Percentiles rank a stretch among this genome's conserved stretches.
phyloP scores from a whole-genome alignment of 139 green algal species.

The Micractinium conductrix region DNA sequence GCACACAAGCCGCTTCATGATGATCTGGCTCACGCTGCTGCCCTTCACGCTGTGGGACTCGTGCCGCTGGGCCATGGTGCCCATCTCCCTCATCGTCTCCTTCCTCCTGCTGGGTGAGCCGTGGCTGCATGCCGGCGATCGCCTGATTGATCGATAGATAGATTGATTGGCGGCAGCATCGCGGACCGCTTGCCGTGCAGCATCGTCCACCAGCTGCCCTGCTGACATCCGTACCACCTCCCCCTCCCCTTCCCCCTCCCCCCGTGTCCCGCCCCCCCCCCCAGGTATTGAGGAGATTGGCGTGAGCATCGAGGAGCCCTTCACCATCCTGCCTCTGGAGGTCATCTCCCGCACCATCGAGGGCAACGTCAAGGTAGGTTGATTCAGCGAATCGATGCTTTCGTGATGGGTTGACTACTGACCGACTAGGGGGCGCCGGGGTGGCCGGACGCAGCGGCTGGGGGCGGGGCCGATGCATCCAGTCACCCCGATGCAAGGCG shows the following conservation, averaged over 20 bases:
- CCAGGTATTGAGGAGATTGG: constrained; percentile 38
- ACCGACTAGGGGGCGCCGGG: not conserved
- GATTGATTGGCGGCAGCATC: not conserved
- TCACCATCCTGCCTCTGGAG: constrained; percentile 57
- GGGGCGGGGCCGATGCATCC: not conserved
- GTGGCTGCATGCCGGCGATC: not conserved
- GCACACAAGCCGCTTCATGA: constrained; percentile 34
- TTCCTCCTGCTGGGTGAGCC: constrained; percentile 69
- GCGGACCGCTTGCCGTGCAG: too few species aligned
- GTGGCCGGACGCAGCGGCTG: not conserved
- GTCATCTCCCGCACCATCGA: constrained; percentile 20
- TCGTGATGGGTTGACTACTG: not conserved
- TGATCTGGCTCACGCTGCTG: constrained; percentile 35
- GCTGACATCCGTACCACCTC: too few species aligned
- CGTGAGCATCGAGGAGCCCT: constrained; percentile 49
- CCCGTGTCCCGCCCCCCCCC: not conserved
- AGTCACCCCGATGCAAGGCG: too few species aligned
- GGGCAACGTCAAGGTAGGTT: constrained; percentile 16
- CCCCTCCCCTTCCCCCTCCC: too few species aligned
- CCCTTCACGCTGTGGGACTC: constrained; percentile 66
- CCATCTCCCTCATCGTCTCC: constrained; percentile 57
- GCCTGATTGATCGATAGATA: constrained; percentile 7
- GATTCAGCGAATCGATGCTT: not conserved
- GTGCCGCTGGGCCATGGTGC: constrained; percentile 71
- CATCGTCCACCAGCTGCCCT: not conserved